These are phyloP conservation scores for Pinus albicaulis DNA, from an alignment of 75 land plant species.

Conservation along the genomic window DNA sequence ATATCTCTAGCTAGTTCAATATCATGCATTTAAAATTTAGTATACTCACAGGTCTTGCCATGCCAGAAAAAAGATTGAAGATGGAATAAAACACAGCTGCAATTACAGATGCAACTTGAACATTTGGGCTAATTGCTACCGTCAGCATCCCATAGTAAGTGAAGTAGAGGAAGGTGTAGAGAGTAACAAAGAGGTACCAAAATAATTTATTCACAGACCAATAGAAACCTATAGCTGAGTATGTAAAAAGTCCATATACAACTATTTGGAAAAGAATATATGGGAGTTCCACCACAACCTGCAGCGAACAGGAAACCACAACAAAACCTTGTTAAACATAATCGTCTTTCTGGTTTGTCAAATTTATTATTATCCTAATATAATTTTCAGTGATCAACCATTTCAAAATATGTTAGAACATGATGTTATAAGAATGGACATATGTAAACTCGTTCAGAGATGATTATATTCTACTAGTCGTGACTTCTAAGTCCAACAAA, in stretches of 20 bases:
- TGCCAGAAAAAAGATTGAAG: conserved; percentile 70
- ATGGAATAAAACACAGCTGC: conserved; percentile 48
- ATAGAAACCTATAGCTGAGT: conserved; percentile 50
- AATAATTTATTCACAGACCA: conserved; percentile 52
- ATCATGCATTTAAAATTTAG: neutral
- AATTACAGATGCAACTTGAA: conserved; percentile 52
- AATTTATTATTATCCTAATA: no score
- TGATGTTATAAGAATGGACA: no score
- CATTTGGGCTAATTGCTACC: conserved; percentile 48
- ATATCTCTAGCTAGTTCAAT: neutral
- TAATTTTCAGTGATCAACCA: no score
- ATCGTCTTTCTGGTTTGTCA: no score
- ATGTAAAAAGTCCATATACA: conserved; percentile 47
- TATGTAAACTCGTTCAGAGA: no score
- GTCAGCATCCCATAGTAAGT: conserved; percentile 70
- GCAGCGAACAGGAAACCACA: conserved; percentile 1
- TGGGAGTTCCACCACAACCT: conserved; percentile 63
- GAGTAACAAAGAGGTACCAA: conserved; percentile 55
- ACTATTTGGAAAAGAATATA: conserved; percentile 42
- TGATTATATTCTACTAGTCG: no score
- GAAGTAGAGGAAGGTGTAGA: conserved; percentile 59
- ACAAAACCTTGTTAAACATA: no score
- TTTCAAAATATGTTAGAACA: no score
- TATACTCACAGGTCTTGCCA: conserved; percentile 63
- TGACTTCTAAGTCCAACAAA: no score